Percentiles rank a stretch among this genome's conserved stretches.
These are phyloP conservation scores for Malus orientalis DNA, from an alignment of 306 rosid species.

Conservation along the genomic window DNA sequence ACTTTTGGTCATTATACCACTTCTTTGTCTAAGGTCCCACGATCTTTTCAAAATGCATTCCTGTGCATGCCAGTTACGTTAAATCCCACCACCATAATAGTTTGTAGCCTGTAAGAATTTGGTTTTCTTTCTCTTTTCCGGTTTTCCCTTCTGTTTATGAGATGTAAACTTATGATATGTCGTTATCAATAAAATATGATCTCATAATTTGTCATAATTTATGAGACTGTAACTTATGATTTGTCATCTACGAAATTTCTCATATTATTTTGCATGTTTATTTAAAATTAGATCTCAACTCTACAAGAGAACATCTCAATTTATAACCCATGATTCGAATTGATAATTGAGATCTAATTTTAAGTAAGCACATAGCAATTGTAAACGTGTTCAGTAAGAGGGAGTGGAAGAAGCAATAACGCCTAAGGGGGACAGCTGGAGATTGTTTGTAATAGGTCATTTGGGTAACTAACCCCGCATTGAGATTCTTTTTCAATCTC, in stretches of 20 bases:
- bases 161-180: neutral
- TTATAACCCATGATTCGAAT: neutral
- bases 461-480: neutral
- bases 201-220: neutral
- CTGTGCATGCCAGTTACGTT: conserved; percentile 14
- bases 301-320: neutral
- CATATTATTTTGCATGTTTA: neutral
- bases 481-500: too few relatives aligned
- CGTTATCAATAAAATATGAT: too few relatives aligned
- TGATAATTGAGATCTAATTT: too few relatives aligned
- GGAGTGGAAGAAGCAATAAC: neutral
- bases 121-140: neutral
- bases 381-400: neutral
- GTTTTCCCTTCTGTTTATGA: neutral
- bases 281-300: too few relatives aligned
- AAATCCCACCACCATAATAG: neutral
- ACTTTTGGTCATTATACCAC: neutral
- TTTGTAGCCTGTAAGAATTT: neutral
- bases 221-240: too few relatives aligned
- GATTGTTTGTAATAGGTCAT: neutral
- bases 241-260: neutral
- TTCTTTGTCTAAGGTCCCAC: conserved; percentile 24
- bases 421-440: conserved; percentile 12
- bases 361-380: neutral
- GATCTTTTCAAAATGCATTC: conserved; percentile 5